Evolutionary conservation across 352 stramenopile species (phyloP).

Genomic region (Globisporangium iwayamae): DNA sequence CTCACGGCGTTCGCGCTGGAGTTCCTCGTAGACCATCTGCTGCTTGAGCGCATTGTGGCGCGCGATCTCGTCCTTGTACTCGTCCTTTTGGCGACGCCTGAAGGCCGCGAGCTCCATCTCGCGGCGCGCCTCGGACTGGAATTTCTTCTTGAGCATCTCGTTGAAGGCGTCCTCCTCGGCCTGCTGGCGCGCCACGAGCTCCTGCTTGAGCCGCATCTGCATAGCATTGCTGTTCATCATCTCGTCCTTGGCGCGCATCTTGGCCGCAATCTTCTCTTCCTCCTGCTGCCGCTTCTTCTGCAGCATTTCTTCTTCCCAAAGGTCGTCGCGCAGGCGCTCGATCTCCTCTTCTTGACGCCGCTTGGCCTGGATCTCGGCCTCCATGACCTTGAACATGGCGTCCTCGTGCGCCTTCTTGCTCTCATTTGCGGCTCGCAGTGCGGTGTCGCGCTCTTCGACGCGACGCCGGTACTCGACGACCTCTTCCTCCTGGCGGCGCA

Average conservation of each 20-base stretch:
- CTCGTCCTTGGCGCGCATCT: constrained; percentile 76
- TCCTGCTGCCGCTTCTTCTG: constrained; percentile 74
- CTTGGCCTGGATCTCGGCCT: constrained; percentile 83
- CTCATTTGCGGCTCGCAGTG: constrained; percentile 57
- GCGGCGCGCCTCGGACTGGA: constrained; percentile 56
- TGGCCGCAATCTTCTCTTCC: constrained; percentile 54
- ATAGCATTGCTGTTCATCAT: constrained; percentile 84
- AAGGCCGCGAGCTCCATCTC: constrained; percentile 67
- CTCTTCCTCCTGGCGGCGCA: constrained; percentile 35
- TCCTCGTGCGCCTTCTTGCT: constrained; percentile 69
- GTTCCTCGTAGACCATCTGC: constrained; percentile 72
- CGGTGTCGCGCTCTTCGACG: constrained; percentile 42
- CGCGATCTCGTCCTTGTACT: constrained; percentile 60
- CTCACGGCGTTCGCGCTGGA: constrained; percentile 73
- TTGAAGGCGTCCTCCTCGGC: constrained; percentile 73
- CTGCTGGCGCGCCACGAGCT: constrained; percentile 51
- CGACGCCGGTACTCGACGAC: constrained; percentile 51
- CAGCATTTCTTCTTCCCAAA: constrained; percentile 91
- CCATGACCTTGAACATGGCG: constrained; percentile 66
- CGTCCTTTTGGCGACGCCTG: constrained; percentile 54
- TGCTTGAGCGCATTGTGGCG: constrained; percentile 59
- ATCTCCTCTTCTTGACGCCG: constrained; percentile 86
- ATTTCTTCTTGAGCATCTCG: constrained; percentile 55
- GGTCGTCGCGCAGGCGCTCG: constrained; percentile 79
- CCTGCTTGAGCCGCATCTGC: constrained; percentile 55